Base-by-base conservation (phyloP, 129 eudicot species). In the Centella asiatica region DNA sequence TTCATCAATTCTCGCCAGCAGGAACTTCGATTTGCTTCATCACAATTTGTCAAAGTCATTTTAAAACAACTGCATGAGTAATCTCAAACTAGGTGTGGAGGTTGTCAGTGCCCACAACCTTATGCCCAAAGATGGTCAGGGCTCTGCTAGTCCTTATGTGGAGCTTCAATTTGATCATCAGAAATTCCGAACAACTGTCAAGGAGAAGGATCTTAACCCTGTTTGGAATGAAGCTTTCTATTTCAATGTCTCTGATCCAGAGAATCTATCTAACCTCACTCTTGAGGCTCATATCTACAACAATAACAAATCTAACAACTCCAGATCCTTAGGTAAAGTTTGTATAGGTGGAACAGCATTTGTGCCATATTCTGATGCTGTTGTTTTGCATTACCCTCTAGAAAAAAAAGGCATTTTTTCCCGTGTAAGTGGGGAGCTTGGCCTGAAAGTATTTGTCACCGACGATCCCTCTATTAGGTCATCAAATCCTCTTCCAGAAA, bases 181-280 rank as follows among this genome's bases (percentile, higher is more conserved):
- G 62, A 81, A 61, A 73, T 83, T 74, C 49, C 85, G 75, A 18
- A 83, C 97, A 60, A 81, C 81, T 10, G 56, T 75, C 68, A 90
- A 90, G 74, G 97, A 90, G 47, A 86, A 79, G 60, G 97, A 90
- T 76, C 83, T 86, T 4, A 37, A 90, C 57, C 97, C 97, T n/a
- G 70, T 67, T 51, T 90, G 97, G 97, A 83, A 90, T 40, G 97
- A 90, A 54, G 79, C 89, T 5, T 90, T 83, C 69, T 86, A 83
- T 49, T 90, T 90, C 80, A 83, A 78, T 70, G 68, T 90, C 33
- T 76, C 95, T 1, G 72, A 86, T 60, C 95, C 97, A n/a, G 69
- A 72, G 34, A 68, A 73, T 54, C 72, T 90, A 29, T 33, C 84
- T 3, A 78, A 79, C 48, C 81, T 66, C 40, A 74, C 89, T 13